Base-by-base conservation (phyloP, 306 rosid genomes). In the Aeschynomene evenia region DNA sequence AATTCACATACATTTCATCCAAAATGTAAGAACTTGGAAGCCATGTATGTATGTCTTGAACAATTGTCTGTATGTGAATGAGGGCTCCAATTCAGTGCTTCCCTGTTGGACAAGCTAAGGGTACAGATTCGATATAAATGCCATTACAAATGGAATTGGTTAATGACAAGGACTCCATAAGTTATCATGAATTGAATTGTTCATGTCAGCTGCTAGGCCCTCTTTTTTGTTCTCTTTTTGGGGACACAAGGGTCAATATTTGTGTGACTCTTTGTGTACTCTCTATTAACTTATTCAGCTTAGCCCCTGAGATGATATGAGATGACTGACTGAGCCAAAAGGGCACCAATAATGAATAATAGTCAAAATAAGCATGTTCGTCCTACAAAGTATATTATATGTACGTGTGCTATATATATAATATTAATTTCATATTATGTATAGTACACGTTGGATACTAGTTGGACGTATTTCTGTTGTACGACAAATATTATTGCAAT, bases 111-210 rank as follows among this genome's bases (percentile, higher is more conserved):
- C 53, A 65, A 3, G 46, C 20, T 53, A 72, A 24, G 66, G 66
- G 39, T 19, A 15, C 21, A 63, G 70, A 68, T 69, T 63, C 72
- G 12, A 21, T 60, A 34, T 28, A 7, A 68, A 23, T 21, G 29
- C 43, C 34, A 49, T 48, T 55, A 77, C 74, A 77, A 77, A 50
- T 63, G 79, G 26, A 72, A 31, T 37, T 70, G 53, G 51, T 53
- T 45, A 23, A 33, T 54, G 67, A 55, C 37, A 15, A 51, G 37
- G 72, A 64, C 49, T 64, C 72, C 78, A 48, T 64, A 57, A 64
- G 36, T 33, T 40, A 1, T 8, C 31, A 28, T 26, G 29, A 26
- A 42, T 39, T 39, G 29, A 76, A 37, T 9, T 68, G 59, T 68
- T 52, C 12, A 6, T 24, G 43, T 62, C 66, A 68, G 18, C 20